phyloP scores from a whole-genome alignment of 257 asterid genomes.

The Misopates orontium region DNA sequence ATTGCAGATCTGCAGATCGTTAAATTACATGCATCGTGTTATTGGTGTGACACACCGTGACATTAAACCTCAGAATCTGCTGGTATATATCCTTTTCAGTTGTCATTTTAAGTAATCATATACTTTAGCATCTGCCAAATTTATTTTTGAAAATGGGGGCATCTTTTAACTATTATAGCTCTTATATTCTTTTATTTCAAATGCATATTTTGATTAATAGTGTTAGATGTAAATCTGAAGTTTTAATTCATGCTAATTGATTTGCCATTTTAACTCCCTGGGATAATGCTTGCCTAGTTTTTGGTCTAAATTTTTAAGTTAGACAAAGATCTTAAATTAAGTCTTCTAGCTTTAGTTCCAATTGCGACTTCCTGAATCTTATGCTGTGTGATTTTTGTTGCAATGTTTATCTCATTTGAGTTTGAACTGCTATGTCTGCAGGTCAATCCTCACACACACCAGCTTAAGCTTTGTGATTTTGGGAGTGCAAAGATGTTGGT shows the following conservation, averaged over 20 bases:
- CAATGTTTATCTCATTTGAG: neutral
- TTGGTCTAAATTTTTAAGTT: too few relatives aligned
- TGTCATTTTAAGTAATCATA: neutral
- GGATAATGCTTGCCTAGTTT: too few relatives aligned
- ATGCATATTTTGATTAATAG: too few relatives aligned
- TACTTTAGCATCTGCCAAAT: neutral
- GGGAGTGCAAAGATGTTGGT: constrained; percentile 82
- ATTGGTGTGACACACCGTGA: constrained; percentile 72
- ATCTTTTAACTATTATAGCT: neutral
- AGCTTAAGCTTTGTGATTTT: constrained; percentile 72
- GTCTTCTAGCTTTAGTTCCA: too few relatives aligned
- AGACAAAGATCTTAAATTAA: too few relatives aligned
- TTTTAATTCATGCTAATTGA: too few relatives aligned
- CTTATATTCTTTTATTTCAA: neutral
- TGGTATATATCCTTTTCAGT: constrained; percentile 42
- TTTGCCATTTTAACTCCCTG: too few relatives aligned
- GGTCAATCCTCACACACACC: constrained; percentile 74
- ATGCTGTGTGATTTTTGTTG: neutral
- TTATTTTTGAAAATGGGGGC: neutral
- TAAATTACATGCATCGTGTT: constrained; percentile 58
- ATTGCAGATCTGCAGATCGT: constrained; percentile 61
- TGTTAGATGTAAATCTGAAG: too few relatives aligned
- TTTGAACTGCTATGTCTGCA: constrained; percentile 26
- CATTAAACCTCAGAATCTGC: constrained; percentile 69
- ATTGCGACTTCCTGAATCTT: too few relatives aligned